These are phyloP conservation scores for Dactylonectria macrodidyma DNA, from an alignment of 2,329 filamentous ascomycete species.

Conservation along the genomic window DNA sequence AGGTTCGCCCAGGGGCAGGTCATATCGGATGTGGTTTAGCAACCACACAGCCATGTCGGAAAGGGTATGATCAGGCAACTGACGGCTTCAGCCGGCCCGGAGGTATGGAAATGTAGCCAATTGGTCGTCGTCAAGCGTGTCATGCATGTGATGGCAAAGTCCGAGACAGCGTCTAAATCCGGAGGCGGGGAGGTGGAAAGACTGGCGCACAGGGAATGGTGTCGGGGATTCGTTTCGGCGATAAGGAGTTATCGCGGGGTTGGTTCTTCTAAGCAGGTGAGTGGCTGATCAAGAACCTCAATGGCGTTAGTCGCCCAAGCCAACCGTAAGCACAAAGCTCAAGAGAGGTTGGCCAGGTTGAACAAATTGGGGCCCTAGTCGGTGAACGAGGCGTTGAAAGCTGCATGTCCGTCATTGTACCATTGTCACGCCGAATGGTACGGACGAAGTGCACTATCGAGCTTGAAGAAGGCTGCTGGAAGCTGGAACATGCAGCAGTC, in stretches of 20 bases:
- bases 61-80: not conserved
- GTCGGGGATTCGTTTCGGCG: slow-evolving; percentile 35
- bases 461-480: not conserved
- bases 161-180: slow-evolving; percentile 44
- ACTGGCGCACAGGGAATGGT: slow-evolving; percentile 11
- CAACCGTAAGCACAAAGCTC: slow-evolving; percentile 13
- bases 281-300: slow-evolving; percentile 20
- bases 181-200: slow-evolving; percentile 36
- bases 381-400: slow-evolving; percentile 13
- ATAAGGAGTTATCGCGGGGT: slow-evolving; percentile 31
- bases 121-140: slow-evolving; percentile 31
- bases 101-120: slow-evolving; percentile 8
- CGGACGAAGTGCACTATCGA: not conserved
- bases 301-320: slow-evolving; percentile 2
- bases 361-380: slow-evolving; percentile 2
- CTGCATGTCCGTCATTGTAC: slow-evolving; percentile 6
- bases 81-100: not conserved
- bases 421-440: not conserved
- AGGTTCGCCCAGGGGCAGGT: not conserved
- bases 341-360: slow-evolving; percentile 6
- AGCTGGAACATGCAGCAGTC: not conserved
- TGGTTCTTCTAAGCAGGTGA: not conserved
- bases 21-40: not conserved
- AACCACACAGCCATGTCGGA: not conserved
- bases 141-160: slow-evolving; percentile 37